These are phyloP conservation scores for Detonula confervacea DNA, from an alignment of 352 stramenopile species.

Conservation along the genomic window DNA sequence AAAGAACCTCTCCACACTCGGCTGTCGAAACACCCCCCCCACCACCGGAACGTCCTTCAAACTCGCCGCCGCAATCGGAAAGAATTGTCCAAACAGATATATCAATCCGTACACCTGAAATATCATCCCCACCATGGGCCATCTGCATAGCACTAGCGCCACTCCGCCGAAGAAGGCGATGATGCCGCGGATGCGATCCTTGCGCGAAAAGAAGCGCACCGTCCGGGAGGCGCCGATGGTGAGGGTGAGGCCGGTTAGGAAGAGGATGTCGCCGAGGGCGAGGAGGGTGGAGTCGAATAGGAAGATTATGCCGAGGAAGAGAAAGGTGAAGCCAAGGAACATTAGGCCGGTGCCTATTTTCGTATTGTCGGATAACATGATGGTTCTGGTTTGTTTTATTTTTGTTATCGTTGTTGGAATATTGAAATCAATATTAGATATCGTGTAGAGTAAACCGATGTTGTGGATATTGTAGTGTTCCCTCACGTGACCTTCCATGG, in stretches of 20 bases:
- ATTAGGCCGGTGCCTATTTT: slow-evolving; percentile 95
- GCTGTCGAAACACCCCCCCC: slow-evolving; percentile 89
- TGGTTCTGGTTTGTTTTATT: slow-evolving; percentile 10
- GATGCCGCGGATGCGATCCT: slow-evolving; percentile 92
- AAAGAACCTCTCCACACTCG: slow-evolving; percentile 86
- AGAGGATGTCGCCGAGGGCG: slow-evolving; percentile 92
- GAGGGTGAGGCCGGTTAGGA: slow-evolving; percentile 91
- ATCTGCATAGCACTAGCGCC: slow-evolving; percentile 91
- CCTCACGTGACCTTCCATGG: no score
- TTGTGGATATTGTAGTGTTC: no score
- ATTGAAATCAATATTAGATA: no score
- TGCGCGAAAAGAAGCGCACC: slow-evolving; percentile 93
- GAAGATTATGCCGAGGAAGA: slow-evolving; percentile 93
- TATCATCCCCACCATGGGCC: slow-evolving; percentile 92
- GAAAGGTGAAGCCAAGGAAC: slow-evolving; percentile 90
- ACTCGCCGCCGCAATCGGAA: slow-evolving; percentile 92
- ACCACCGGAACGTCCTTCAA: slow-evolving; percentile 92
- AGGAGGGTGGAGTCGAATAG: slow-evolving; percentile 94
- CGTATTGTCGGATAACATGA: slow-evolving; percentile 90
- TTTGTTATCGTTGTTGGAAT: not conserved
- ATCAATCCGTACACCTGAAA: slow-evolving; percentile 93
- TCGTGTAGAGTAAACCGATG: no score
- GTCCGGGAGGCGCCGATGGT: slow-evolving; percentile 92
- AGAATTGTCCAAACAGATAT: slow-evolving; percentile 96
- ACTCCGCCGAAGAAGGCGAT: slow-evolving; percentile 94